phyloP scores from a whole-genome alignment of 345 rosid genomes.

The thale cress (Arabidopsis thaliana) region DNA sequence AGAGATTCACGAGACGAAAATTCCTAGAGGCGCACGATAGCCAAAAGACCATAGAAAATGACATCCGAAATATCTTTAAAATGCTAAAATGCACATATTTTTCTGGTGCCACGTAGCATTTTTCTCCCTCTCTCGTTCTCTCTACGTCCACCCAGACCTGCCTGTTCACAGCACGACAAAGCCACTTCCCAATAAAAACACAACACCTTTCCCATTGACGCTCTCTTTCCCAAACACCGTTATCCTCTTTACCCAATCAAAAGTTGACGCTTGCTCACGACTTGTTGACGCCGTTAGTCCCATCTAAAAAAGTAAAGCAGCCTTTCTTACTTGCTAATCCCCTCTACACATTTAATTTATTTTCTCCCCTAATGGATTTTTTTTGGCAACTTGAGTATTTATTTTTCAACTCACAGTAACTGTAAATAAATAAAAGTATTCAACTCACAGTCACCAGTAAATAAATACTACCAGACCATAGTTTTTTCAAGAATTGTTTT shows the following conservation, averaged over 20 bases:
- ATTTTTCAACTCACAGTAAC: neutral
- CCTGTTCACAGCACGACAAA: conserved; percentile 81
- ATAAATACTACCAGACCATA: neutral
- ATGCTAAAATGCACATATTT: conserved; percentile 44
- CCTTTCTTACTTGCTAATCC: conserved; percentile 50
- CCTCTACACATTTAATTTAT: neutral
- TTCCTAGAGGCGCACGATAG: conserved; percentile 43
- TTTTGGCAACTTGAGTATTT: neutral
- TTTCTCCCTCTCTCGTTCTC: neutral
- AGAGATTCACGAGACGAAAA: conserved; percentile 41
- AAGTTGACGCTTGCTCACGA: conserved; percentile 22
- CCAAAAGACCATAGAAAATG: neutral
- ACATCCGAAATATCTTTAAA: neutral
- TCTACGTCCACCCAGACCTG: conserved; percentile 60
- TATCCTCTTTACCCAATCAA: conserved; percentile 42
- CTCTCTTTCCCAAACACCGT: conserved; percentile 56
- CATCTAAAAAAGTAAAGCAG: conserved; percentile 39
- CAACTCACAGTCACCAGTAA: neutral
- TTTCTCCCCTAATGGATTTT: neutral
- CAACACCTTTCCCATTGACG: conserved; percentile 63
- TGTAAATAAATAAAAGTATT: neutral
- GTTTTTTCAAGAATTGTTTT: neutral
- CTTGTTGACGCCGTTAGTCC: conserved; percentile 53
- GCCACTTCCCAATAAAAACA: conserved; percentile 67
- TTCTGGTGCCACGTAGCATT: conserved; percentile 34